Percentiles rank a stretch among this genome's conserved stretches.
phyloP scores from a whole-genome alignment of 441 rosid species.

The Kokia cookei region DNA sequence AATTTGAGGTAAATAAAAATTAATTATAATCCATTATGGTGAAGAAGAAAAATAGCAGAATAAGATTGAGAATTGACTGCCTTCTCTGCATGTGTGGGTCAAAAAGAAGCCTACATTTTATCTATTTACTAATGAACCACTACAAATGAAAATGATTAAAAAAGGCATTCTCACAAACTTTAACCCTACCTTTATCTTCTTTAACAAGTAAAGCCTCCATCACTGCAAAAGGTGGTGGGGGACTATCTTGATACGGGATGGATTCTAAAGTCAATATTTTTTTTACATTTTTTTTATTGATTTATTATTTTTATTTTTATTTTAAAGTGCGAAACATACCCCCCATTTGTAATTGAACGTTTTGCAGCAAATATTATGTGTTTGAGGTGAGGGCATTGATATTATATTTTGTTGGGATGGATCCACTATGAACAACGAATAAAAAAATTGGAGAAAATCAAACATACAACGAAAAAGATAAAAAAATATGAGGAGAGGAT shows the following conservation, averaged over 20 bases:
- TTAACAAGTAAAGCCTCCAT: constrained; percentile 9
- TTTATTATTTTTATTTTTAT: no score
- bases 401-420: no score
- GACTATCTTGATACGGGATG: no score
- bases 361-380: background rate
- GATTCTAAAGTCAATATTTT: no score
- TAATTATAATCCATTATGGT: no score
- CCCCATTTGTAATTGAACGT: background rate
- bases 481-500: no score
- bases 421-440: no score
- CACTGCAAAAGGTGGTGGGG: background rate
- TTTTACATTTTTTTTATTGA: no score
- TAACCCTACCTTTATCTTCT: constrained; percentile 13
- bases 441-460: no score
- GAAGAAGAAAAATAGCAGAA: background rate
- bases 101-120: background rate
- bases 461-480: no score
- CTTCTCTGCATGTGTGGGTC: background rate
- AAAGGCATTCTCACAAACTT: background rate
- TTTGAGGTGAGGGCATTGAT: background rate
- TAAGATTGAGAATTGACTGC: background rate
- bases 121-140: background rate
- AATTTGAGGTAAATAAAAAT: no score
- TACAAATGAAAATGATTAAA: constrained; percentile 28
- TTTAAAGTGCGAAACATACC: no score